Percentiles rank a stretch among this genome's conserved stretches.
Evolutionary conservation across 768 basidiomycete species (phyloP).

Genomic region (Naematelia aurantialba): DNA sequence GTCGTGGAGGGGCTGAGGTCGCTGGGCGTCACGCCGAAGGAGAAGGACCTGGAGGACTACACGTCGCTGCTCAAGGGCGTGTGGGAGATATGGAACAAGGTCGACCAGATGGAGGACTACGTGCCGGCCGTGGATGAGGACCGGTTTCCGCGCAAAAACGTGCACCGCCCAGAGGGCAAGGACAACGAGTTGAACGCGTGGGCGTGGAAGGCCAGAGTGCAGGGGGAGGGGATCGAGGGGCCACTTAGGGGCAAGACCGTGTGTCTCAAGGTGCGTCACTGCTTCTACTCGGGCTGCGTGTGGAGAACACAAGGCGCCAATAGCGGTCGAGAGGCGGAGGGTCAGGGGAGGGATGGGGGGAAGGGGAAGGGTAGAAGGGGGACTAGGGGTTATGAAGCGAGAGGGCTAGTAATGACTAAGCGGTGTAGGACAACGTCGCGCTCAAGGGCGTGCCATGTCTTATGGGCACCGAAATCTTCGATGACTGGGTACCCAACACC

Average conservation of each 20-base stretch:
- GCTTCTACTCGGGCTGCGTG: background rate
- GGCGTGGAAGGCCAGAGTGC: slow-evolving; percentile 31
- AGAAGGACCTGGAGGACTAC: slow-evolving; percentile 18
- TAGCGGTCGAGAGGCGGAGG: too few species aligned
- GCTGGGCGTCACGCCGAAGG: slow-evolving; percentile 11
- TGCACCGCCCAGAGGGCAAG: slow-evolving; percentile 15
- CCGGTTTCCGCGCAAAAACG: slow-evolving; percentile 19
- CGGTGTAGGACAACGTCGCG: slow-evolving; percentile 48
- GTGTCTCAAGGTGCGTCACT: slow-evolving; percentile 51
- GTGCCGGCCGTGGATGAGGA: slow-evolving; percentile 28
- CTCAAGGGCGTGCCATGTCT: slow-evolving; percentile 54
- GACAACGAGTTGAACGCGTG: slow-evolving; percentile 39
- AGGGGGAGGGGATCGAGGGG: slow-evolving; percentile 10
- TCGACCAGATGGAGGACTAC: slow-evolving; percentile 28
- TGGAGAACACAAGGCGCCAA: too few species aligned
- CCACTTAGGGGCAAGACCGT: slow-evolving; percentile 52
- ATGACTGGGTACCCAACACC: slow-evolving; percentile 47
- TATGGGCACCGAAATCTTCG: slow-evolving; percentile 53
- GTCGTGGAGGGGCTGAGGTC: slow-evolving; percentile 12
- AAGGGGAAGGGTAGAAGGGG: too few species aligned
- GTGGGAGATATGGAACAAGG: slow-evolving; percentile 31
- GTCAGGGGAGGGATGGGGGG: too few species aligned
- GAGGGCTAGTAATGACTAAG: too few species aligned
- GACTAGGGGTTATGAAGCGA: too few species aligned
- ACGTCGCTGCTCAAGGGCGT: slow-evolving; percentile 26